These are phyloP conservation scores for Claviceps monticola DNA, from an alignment of 2,329 filamentous ascomycete species.

Conservation along the genomic window DNA sequence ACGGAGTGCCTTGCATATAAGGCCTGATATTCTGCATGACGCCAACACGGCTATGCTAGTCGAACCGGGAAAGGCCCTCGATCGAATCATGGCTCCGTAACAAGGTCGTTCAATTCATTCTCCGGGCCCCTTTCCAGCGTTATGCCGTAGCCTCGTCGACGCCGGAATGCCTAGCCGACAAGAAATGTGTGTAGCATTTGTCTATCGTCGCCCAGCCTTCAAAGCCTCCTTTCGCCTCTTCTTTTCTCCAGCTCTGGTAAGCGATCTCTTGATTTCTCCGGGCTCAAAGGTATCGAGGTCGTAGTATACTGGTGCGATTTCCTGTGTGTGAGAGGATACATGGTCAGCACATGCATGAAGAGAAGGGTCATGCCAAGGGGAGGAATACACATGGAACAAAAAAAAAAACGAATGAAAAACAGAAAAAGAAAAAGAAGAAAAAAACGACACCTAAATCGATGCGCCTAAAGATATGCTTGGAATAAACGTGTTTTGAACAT, in stretches of 20 bases:
- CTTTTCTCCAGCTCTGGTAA: slow-evolving; percentile 44
- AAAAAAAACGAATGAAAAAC: not conserved
- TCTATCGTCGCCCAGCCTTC: slow-evolving; percentile 30
- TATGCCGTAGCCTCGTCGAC: no score
- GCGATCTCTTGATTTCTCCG: slow-evolving; percentile 66
- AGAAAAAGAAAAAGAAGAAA: not conserved
- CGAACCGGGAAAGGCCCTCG: no score
- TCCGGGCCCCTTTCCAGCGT: no score
- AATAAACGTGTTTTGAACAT: slow-evolving; percentile 19
- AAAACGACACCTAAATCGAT: no score
- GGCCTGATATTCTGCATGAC: no score
- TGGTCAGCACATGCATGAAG: not conserved
- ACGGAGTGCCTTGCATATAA: no score
- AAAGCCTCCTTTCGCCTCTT: slow-evolving; percentile 45
- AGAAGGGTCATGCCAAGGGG: not conserved
- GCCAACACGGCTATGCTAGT: no score
- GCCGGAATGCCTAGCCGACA: no score
- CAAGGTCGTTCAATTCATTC: no score
- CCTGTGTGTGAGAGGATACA: slow-evolving; percentile 35
- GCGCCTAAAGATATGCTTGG: no score
- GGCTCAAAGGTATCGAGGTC: slow-evolving; percentile 72
- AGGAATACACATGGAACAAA: not conserved
- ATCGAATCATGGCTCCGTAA: no score
- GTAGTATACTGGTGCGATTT: slow-evolving; percentile 89
- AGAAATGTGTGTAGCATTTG: no score